Percentiles rank a stretch among this genome's conserved stretches.
These are phyloP conservation scores for Oenanthe javanica DNA, from an alignment of 140 eudicot genomes.

Conservation along the genomic window DNA sequence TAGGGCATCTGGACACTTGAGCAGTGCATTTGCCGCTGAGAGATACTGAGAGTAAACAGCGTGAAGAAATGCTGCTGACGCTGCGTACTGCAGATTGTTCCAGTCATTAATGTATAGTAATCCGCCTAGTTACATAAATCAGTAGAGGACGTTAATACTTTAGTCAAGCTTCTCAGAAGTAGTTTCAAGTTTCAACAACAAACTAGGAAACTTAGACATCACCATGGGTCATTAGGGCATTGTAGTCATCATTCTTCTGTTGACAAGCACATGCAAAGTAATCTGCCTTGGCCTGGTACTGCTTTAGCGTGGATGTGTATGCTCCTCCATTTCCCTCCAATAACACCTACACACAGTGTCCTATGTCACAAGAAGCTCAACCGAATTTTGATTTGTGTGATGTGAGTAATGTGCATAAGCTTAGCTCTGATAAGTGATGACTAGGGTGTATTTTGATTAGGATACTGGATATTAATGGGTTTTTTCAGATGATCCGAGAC, in stretches of 20 bases:
- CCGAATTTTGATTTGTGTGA: neutral
- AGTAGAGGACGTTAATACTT: neutral
- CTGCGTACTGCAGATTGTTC: slow-evolving; percentile 82
- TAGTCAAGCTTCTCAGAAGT: neutral
- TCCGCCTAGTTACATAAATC: slow-evolving; percentile 44
- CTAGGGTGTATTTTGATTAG: neutral
- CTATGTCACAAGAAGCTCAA: neutral
- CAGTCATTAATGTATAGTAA: slow-evolving; percentile 57
- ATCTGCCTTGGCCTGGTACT: slow-evolving; percentile 80
- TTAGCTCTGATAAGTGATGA: neutral
- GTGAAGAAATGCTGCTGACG: slow-evolving; percentile 80
- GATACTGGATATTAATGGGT: neutral
- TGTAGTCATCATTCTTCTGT: slow-evolving; percentile 79
- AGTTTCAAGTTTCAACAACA: neutral
- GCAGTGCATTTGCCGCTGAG: slow-evolving; percentile 29
- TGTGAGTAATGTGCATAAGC: neutral
- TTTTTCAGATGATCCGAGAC: neutral
- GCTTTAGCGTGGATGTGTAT: slow-evolving; percentile 51
- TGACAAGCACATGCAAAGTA: slow-evolving; percentile 77
- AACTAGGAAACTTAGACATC: neutral
- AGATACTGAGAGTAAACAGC: slow-evolving; percentile 87
- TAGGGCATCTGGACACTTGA: slow-evolving; percentile 60
- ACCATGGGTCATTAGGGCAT: slow-evolving; percentile 87
- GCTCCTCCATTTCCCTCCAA: slow-evolving; percentile 63
- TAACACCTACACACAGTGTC: slow-evolving; percentile 26